These are phyloP conservation scores for Purpureocillium takamizusanense DNA, from an alignment of 2,329 filamentous ascomycete genomes.

Conservation along the genomic window DNA sequence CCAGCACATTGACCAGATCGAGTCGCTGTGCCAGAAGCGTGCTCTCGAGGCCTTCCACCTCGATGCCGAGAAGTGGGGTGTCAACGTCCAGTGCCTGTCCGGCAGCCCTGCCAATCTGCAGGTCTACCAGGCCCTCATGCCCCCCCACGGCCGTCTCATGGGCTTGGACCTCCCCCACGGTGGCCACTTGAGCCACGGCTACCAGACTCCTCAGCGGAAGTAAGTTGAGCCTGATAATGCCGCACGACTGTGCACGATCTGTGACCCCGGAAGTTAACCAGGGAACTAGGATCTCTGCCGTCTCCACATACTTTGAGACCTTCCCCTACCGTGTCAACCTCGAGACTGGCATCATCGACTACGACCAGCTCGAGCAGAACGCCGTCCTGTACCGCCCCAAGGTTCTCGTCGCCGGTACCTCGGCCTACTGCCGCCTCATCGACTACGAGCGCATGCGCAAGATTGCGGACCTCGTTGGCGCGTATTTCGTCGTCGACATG, in stretches of 20 bases:
- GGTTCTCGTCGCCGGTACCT: slow-evolving; percentile 91
- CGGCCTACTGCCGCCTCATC: slow-evolving; percentile 95
- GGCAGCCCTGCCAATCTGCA: slow-evolving; percentile 95
- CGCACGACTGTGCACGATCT: too few species aligned
- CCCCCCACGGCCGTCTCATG: slow-evolving; percentile 92
- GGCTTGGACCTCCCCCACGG: slow-evolving; percentile 90
- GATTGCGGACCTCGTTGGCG: slow-evolving; percentile 87
- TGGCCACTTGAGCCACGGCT: slow-evolving; percentile 92
- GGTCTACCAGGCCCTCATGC: slow-evolving; percentile 96
- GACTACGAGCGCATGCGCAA: slow-evolving; percentile 95
- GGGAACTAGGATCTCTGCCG: slow-evolving; percentile 66
- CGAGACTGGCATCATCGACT: slow-evolving; percentile 93
- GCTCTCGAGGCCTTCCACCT: slow-evolving; percentile 87
- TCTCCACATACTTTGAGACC: slow-evolving; percentile 99
- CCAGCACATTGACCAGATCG: slow-evolving; percentile 95
- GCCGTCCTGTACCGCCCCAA: slow-evolving; percentile 91
- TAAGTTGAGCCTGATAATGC: slow-evolving; percentile 27
- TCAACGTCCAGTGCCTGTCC: slow-evolving; percentile 92
- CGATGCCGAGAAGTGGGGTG: slow-evolving; percentile 85
- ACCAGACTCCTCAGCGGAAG: slow-evolving; percentile 93
- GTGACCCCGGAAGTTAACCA: background rate
- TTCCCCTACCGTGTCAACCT: slow-evolving; percentile 89
- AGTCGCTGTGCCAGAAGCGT: slow-evolving; percentile 89
- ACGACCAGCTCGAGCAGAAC: slow-evolving; percentile 84
- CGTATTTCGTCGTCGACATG: slow-evolving; percentile 96